Conservation (phyloP, 2,329 filamentous ascomycete species). For the Colletotrichum filicis region DNA sequence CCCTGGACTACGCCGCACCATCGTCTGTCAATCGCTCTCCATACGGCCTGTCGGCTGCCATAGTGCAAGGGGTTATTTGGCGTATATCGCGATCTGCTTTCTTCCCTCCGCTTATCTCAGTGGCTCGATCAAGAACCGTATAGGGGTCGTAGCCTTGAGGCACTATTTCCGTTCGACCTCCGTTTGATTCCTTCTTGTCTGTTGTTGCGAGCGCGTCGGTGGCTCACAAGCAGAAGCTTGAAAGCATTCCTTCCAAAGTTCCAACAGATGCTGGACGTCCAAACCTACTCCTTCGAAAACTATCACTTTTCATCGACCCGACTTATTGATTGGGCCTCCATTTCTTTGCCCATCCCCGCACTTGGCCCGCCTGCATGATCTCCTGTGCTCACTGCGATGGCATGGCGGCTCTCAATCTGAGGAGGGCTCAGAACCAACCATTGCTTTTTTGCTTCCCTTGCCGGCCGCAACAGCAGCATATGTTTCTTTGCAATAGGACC, state of each 20-base stretch:
- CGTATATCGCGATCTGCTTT: slow-evolving; percentile 16
- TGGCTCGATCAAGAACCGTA: background rate
- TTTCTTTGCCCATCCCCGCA: background rate
- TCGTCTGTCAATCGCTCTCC: background rate
- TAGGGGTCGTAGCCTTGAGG: background rate
- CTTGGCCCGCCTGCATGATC: slow-evolving; percentile 1
- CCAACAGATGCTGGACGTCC: background rate
- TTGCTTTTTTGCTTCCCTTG: slow-evolving; percentile 3
- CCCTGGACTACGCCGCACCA: background rate
- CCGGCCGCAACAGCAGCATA: background rate
- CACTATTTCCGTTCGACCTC: background rate
- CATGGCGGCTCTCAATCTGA: background rate
- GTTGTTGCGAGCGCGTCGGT: background rate
- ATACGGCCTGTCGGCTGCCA: background rate
- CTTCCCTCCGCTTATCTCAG: background rate
- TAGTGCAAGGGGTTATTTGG: background rate
- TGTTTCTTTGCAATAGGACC: background rate
- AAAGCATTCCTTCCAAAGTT: background rate
- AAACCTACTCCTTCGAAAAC: background rate
- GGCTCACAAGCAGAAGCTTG: background rate
- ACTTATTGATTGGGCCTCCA: background rate
- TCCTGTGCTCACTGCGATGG: slow-evolving; percentile 3
- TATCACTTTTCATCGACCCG: background rate
- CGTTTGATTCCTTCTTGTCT: background rate
- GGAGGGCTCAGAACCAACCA: background rate